Evolutionary conservation across 2,329 filamentous ascomycete genomes (phyloP).

Genomic region (Diaporthe helianthi): DNA sequence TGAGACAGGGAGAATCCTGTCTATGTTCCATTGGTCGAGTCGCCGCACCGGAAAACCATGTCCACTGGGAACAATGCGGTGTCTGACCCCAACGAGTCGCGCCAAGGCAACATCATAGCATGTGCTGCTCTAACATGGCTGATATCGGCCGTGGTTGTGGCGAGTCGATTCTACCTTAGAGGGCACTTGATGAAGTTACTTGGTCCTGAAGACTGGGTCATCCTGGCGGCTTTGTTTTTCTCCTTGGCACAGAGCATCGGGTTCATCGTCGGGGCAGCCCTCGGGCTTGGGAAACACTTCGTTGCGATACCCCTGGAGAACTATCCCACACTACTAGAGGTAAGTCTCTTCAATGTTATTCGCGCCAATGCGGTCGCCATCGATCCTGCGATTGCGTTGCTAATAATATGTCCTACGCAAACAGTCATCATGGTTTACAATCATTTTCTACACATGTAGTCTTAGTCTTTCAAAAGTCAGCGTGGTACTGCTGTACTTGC

Average conservation of each 20-base stretch:
- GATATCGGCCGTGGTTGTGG: slow-evolving; percentile 42
- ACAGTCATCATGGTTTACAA: slow-evolving; percentile 35
- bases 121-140: slow-evolving; percentile 31
- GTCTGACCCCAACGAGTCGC: slow-evolving; percentile 23
- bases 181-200: slow-evolving; percentile 43
- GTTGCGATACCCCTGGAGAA: not conserved
- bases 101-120: slow-evolving; percentile 29
- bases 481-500: slow-evolving; percentile 40
- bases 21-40: not conserved
- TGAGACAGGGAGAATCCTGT: slow-evolving; percentile 8
- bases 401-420: not conserved
- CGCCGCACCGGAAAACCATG: slow-evolving; percentile 22
- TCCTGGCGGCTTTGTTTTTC: slow-evolving; percentile 42
- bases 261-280: slow-evolving; percentile 19
- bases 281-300: slow-evolving; percentile 26
- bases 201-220: slow-evolving; percentile 45
- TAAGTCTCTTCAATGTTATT: not conserved
- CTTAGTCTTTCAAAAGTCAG: slow-evolving; percentile 39
- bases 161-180: slow-evolving; percentile 43
- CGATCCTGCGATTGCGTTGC: not conserved
- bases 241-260: slow-evolving; percentile 25
- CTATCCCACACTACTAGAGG: slow-evolving; percentile 8
- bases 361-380: no score
- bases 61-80: slow-evolving; percentile 28
- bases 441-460: slow-evolving; percentile 38